A percentile compares a stretch with the other conserved stretches of the same genome.
phyloP scores from a whole-genome alignment of 1,284 basidiomycete species.

The Schizophyllum commune region DNA sequence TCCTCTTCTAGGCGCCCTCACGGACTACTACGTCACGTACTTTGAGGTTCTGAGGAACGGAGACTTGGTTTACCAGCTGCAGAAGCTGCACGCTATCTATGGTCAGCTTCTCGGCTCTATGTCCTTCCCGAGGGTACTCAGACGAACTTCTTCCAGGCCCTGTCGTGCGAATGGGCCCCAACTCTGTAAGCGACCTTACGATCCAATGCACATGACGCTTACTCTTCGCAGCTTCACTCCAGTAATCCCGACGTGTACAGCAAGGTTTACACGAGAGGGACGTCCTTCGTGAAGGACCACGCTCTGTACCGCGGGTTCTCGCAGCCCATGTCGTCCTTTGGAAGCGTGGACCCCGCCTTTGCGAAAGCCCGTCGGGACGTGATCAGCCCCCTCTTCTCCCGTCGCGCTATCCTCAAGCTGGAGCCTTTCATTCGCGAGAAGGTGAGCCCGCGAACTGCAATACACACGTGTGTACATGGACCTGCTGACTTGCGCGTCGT shows the following conservation, averaged over 20 bases:
- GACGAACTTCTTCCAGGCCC: slow-evolving; percentile 15
- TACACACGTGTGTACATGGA: not conserved
- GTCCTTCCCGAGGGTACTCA: not conserved
- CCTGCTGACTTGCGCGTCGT: slow-evolving; percentile 4
- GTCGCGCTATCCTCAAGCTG: slow-evolving; percentile 24
- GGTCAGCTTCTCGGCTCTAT: slow-evolving; percentile 14
- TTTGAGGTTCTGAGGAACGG: slow-evolving; percentile 25
- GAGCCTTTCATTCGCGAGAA: slow-evolving; percentile 25
- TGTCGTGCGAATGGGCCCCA: slow-evolving; percentile 22
- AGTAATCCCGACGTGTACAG: slow-evolving; percentile 23
- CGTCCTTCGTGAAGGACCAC: slow-evolving; percentile 25
- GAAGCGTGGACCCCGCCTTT: slow-evolving; percentile 22
- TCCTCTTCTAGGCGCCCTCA: slow-evolving; percentile 21
- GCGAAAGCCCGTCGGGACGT: slow-evolving; percentile 21
- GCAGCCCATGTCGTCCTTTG: slow-evolving; percentile 24
- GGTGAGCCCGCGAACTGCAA: slow-evolving; percentile 12
- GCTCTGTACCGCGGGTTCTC: slow-evolving; percentile 26
- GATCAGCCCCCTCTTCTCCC: slow-evolving; percentile 26
- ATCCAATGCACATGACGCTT: not conserved
- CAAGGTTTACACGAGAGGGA: slow-evolving; percentile 24
- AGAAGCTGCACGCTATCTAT: slow-evolving; percentile 20
- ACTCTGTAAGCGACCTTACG: slow-evolving; percentile 13
- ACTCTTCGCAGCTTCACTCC: slow-evolving; percentile 26
- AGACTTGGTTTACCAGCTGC: slow-evolving; percentile 20
- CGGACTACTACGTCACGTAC: slow-evolving; percentile 22